Evolutionary conservation across 2,329 filamentous ascomycete species (phyloP), one percentile per base, ranked within the genome.

Genomic region (Xylaria sp.): DNA sequence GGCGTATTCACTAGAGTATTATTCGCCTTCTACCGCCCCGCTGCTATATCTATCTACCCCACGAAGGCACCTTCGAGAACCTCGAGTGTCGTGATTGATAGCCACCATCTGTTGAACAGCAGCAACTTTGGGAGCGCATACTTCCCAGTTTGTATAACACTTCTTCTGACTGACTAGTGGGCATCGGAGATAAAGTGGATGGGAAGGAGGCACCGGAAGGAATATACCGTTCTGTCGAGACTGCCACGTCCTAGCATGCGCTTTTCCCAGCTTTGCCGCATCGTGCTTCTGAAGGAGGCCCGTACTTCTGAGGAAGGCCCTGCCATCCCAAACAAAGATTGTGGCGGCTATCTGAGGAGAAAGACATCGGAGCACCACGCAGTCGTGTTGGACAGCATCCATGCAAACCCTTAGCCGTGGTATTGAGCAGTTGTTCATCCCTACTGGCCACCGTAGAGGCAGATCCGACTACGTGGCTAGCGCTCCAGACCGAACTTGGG

Each of bases 401-500:
- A 90, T 90, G 88, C 85, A 85, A 84, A 83, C 82, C 77, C 78
- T 81, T 81, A 83, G 79, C 78, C 80, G 80, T 74, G 78, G 78
- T 75, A 76, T 80, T 80, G 82, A 86, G 76, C 78, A 82, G 76
- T 81, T 80, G 73, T 78, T 80, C 74, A 77, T 80, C 76, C 81
- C 85, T 73, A 84, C 88, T 82, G 87, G 87, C 82, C 85, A 87
- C 78, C 86, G 86, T 82, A 87, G 87, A 84, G 85, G 86, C 77
- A 83, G 84, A 79, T 83, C 84, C 79, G 84, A 87, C 75, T 82
- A 86, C 81, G 83, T 85, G 78, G 83, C 83, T 77, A 86, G 86
- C 78, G 82, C 82, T 80, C 83, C 88, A 76, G 86, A 87, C 82
- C 82, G 84, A 82, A 84, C 83, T 80, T 85, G 86, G 85, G 82